Base-by-base conservation (phyloP, 306 rosid genomes). In the Abrus pulchellus region DNA sequence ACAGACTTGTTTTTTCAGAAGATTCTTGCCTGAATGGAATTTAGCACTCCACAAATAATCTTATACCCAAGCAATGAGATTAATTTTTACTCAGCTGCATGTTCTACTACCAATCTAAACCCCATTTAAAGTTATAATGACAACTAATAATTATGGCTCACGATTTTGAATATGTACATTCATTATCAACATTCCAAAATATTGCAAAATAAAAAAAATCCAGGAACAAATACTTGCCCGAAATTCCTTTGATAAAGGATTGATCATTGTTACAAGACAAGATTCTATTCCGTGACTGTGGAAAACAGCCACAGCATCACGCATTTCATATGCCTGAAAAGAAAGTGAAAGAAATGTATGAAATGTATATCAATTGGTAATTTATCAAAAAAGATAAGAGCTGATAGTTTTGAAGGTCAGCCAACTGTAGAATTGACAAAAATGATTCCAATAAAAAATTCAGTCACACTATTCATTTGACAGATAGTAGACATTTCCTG, bases 281-380 rank as follows among this genome's bases (percentile, higher is more conserved):
- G 98, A 91, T 82, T 95, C 98, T 5, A 93, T 87, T 79, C 98
- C 98, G 44, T 95, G 98, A 87, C 97, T 93, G 74, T 93, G 97
- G 73, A 90, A 87, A 79, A 93, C 94, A 83, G 99, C 98, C 69
- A 93, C 98, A 49, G 98, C 96, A 71, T 88, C 83, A 65, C 94
- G 87, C 92, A 85, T 86, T 71, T 91, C 90, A 87, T 91, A 95
- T 71, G 98, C 97, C 98, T 95, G 80, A 50, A 79, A 76, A 72
- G 68, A 28, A 77, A 45, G 75, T 27, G 57, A 83, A 80, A 79
- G 60, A 75, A 54, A 45, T 65, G 14, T 32, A 29, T 38, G 55
- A 72, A 36, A 36, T 40, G 5, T 32, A 13, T 36, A 76, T 88
- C 56, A 80, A 34, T 63, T 20, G 45, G 61, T 54, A 61, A 67